These are phyloP conservation scores for Piper longum DNA, from an alignment of 164 flowering plant genomes.

Conservation along the genomic window DNA sequence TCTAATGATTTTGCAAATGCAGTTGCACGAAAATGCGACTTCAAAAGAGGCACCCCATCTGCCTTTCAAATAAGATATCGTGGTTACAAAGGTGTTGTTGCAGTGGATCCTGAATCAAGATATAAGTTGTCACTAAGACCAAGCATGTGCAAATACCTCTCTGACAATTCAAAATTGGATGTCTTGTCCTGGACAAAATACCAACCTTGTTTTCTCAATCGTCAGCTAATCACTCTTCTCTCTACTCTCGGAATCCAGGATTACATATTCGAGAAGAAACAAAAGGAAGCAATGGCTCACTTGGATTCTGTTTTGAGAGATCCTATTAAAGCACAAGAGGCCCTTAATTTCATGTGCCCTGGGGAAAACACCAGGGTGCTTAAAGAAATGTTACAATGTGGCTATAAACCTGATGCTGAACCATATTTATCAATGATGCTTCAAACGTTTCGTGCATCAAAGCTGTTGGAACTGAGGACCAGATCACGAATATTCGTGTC, in stretches of 20 bases:
- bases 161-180: slow-evolving; percentile 48
- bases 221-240: slow-evolving; percentile 64
- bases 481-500: slow-evolving; percentile 57
- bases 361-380: slow-evolving; percentile 59
- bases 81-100: slow-evolving; percentile 91
- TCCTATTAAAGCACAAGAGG: slow-evolving; percentile 51
- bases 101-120: slow-evolving; percentile 58
- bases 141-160: slow-evolving; percentile 68
- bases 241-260: slow-evolving; percentile 83
- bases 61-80: slow-evolving; percentile 79
- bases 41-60: slow-evolving; percentile 40
- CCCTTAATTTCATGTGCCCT: slow-evolving; percentile 54
- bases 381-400: slow-evolving; percentile 65
- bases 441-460: slow-evolving; percentile 52
- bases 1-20: slow-evolving; percentile 49
- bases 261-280: slow-evolving; percentile 46
- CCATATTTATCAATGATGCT: slow-evolving; percentile 93
- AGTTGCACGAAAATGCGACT: slow-evolving; percentile 57
- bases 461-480: slow-evolving; percentile 44
- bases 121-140: slow-evolving; percentile 47
- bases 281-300: slow-evolving; percentile 42
- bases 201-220: slow-evolving; percentile 75
- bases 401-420: slow-evolving; percentile 64
- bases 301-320: slow-evolving; percentile 45
- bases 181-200: slow-evolving; percentile 64